Evolutionary conservation across 2,329 filamentous ascomycete species (phyloP), one percentile per base, ranked within the genome.

Genomic region (Calonectria ilicicola): DNA sequence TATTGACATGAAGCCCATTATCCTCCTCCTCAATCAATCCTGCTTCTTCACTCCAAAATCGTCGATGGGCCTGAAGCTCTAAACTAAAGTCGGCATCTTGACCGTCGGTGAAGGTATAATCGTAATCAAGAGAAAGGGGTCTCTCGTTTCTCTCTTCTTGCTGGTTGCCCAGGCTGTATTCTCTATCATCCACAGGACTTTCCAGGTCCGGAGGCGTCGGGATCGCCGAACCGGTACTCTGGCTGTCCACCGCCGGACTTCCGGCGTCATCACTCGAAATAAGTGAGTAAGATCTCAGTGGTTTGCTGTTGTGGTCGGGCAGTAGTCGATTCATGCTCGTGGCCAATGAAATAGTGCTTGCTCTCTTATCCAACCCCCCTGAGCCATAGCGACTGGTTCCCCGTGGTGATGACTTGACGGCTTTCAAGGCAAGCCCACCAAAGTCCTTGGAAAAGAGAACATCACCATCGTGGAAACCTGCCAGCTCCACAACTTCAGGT

Each of bases 1-100:
- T 77, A 65, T 80, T 77, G 65, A 76, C 73, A 21, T 77, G 73
- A 62, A 77, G 60, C 10, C 72, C 77, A 49, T 79, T 75, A 46
- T 82, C 82, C 69, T 85, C 84, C 74, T 85, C 84, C 49, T 85
- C 83, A 65, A 85, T 85, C 32, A 82, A 78, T 47, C 81, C 80
- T 15, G 81, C 80, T 38, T 83, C 76, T 56, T 83, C 81, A 40
- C 81, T 80, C 77, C 81, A 81, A 47, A 82, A 81, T 46, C 83
- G 76, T 65, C 82, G 79, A 69, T 83, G 82, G 32, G 79, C 77
- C 72, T 83, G 83, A 71, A 85, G 81, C 65, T 84, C 81, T 49
- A 85, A 72, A 10, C 79, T 81, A 47, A 78, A 79, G n/a, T 85
- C 83, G 32, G 60, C 69, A 65, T 83, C 82, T 21, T 76, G 69